A percentile compares a stretch with the other conserved stretches of the same genome.
phyloP scores from a whole-genome alignment of 2,329 filamentous ascomycete genomes.

The Scleromitrula shiraiana region DNA sequence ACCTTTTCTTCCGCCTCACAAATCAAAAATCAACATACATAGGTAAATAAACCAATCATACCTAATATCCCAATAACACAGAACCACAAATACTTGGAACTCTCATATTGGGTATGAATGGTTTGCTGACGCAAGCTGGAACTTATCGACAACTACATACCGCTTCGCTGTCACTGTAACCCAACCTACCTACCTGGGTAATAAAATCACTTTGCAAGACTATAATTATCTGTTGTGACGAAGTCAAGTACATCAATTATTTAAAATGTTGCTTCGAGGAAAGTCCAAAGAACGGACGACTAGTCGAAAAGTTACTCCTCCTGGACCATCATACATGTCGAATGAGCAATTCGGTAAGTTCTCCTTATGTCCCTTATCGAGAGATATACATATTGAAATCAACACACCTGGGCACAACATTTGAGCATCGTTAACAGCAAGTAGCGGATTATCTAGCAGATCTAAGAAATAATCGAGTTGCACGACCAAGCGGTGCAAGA shows the following conservation, averaged over 20 bases:
- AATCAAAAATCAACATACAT: no score
- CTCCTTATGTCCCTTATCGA: not conserved
- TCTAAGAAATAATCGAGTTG: constrained; percentile 59
- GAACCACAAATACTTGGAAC: constrained; percentile 6
- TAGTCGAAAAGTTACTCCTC: constrained; percentile 51
- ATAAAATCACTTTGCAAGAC: not conserved
- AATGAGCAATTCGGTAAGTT: constrained; percentile 58
- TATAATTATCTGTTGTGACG: not conserved
- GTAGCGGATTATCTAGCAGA: constrained; percentile 63
- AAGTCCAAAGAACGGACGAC: constrained; percentile 29
- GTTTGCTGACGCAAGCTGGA: constrained; percentile 4
- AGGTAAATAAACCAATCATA: no score
- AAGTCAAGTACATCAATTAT: not conserved
- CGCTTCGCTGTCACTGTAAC: not conserved
- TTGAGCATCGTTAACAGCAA: constrained; percentile 14
- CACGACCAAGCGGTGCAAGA: constrained; percentile 63
- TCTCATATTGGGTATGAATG: constrained; percentile 5
- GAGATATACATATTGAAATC: not conserved
- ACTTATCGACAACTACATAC: constrained; percentile 4
- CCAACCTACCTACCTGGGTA: no score
- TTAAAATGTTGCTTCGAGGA: constrained; percentile 24
- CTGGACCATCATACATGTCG: constrained; percentile 56
- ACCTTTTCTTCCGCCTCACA: not conserved
- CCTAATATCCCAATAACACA: no score
- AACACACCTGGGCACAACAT: not conserved